Percentiles rank a stretch among this genome's conserved stretches.
These are phyloP conservation scores for Mycena alexandri DNA, from an alignment of 768 basidiomycete species.

Conservation along the genomic window DNA sequence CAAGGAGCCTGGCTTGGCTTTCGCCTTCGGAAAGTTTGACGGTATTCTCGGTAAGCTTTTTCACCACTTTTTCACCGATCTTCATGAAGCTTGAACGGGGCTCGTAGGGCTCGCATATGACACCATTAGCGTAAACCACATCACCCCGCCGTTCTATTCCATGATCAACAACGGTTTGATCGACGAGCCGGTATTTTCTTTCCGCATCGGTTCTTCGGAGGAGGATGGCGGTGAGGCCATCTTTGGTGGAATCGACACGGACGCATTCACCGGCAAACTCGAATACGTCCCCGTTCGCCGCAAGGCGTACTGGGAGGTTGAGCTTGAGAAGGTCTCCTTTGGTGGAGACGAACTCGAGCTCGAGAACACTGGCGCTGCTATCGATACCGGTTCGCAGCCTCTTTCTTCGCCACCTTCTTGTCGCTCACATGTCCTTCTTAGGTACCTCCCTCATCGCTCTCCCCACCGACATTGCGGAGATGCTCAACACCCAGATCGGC, in stretches of 20 bases:
- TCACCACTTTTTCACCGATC: slow-evolving; percentile 3
- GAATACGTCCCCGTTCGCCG: slow-evolving; percentile 91
- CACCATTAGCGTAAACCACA: slow-evolving; percentile 94
- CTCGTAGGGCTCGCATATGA: slow-evolving; percentile 95
- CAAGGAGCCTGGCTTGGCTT: slow-evolving; percentile 96
- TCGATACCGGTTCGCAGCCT: slow-evolving; percentile 77
- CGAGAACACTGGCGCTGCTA: slow-evolving; percentile 93
- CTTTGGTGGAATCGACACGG: slow-evolving; percentile 90
- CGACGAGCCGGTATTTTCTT: slow-evolving; percentile 91
- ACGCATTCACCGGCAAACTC: slow-evolving; percentile 85
- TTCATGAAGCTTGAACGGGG: slow-evolving; percentile 43
- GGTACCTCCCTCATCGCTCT: slow-evolving; percentile 95
- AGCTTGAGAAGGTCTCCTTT: slow-evolving; percentile 87
- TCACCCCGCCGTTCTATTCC: slow-evolving; percentile 94
- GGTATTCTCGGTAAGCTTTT: neutral
- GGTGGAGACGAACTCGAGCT: slow-evolving; percentile 91
- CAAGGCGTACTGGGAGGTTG: slow-evolving; percentile 99
- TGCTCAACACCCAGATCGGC: slow-evolving; percentile 96
- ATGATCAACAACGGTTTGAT: slow-evolving; percentile 89
- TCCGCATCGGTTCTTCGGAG: slow-evolving; percentile 91
- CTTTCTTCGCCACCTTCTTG: slow-evolving; percentile 13
- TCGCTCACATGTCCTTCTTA: slow-evolving; percentile 39
- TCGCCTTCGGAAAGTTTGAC: slow-evolving; percentile 93
- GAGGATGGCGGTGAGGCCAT: slow-evolving; percentile 90
- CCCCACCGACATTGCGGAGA: slow-evolving; percentile 95